These are phyloP conservation scores for Colletotrichum chrysophilum DNA, from an alignment of 2,329 filamentous ascomycete species.

Conservation along the genomic window DNA sequence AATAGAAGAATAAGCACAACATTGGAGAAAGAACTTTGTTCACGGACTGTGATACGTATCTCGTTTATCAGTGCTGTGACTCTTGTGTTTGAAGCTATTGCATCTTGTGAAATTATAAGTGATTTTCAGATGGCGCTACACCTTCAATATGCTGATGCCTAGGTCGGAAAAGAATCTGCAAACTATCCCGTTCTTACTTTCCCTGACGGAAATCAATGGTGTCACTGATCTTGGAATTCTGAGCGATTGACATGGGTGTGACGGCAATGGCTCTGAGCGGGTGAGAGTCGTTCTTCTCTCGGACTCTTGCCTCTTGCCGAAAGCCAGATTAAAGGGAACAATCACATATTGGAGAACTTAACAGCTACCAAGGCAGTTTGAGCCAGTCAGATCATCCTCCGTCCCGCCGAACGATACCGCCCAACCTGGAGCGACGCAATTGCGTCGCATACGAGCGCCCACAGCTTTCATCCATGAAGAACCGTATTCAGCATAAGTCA, in stretches of 20 bases:
- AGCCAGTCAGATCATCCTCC: background rate
- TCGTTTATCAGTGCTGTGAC: background rate
- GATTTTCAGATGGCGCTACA: background rate
- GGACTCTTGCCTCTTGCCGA: background rate
- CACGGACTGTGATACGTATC: background rate
- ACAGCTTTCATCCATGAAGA: too few species aligned
- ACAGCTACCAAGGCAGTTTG: background rate
- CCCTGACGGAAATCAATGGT: background rate
- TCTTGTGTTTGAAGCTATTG: background rate
- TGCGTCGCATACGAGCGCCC: too few species aligned
- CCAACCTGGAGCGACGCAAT: too few species aligned
- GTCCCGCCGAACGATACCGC: too few species aligned
- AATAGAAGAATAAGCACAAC: background rate
- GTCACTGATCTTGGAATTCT: background rate
- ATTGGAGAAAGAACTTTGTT: background rate
- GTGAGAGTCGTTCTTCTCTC: background rate
- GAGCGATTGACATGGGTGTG: background rate
- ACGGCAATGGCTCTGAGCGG: background rate
- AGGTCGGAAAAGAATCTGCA: background rate
- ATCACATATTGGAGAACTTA: background rate
- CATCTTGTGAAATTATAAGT: background rate
- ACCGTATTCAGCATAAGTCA: too few species aligned
- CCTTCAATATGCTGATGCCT: background rate
- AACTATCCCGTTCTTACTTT: background rate
- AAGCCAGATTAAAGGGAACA: background rate